A percentile compares a stretch with the other conserved stretches of the same genome.
Conservation (phyloP, 2,329 filamentous ascomycete genomes). For the Amauroascus verrucosus region DNA sequence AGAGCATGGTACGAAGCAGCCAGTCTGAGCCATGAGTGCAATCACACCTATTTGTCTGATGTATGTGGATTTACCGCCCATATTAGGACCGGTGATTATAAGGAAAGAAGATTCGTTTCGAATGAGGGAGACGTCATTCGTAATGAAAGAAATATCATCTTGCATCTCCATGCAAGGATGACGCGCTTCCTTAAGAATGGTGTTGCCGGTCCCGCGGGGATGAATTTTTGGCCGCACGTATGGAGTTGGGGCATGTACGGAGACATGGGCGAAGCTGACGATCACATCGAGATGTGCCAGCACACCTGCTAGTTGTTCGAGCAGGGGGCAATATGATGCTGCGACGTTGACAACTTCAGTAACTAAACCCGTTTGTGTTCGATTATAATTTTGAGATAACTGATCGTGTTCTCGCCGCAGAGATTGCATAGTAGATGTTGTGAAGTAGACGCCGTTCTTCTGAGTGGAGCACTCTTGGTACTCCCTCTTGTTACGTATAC, state of each 20-base stretch:
- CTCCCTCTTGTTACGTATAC: slow-evolving; percentile 78
- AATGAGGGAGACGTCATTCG: slow-evolving; percentile 79
- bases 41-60: slow-evolving; percentile 96
- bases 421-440: slow-evolving; percentile 67
- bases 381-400: slow-evolving; percentile 85
- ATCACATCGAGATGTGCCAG: slow-evolving; percentile 93
- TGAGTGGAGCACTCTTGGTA: slow-evolving; percentile 96
- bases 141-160: slow-evolving; percentile 97
- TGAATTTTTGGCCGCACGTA: slow-evolving; percentile 91
- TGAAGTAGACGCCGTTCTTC: slow-evolving; percentile 98
- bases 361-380: slow-evolving; percentile 83
- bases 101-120: slow-evolving; percentile 77
- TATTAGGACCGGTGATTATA: slow-evolving; percentile 95
- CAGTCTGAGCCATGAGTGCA: slow-evolving; percentile 91
- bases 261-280: slow-evolving; percentile 83
- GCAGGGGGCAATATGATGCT: slow-evolving; percentile 83
- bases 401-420: slow-evolving; percentile 88
- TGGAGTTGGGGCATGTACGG: slow-evolving; percentile 81
- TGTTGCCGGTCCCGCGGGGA: slow-evolving; percentile 74
- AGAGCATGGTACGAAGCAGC: slow-evolving; percentile 87
- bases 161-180: slow-evolving; percentile 99
- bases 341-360: slow-evolving; percentile 88
- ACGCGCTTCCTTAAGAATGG: slow-evolving; percentile 79
- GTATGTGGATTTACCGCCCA: slow-evolving; percentile 98
- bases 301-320: slow-evolving; percentile 79